Evolutionary conservation across 495 filamentous ascomycete genomes (phyloP).

Genomic region (Podospora comata): DNA sequence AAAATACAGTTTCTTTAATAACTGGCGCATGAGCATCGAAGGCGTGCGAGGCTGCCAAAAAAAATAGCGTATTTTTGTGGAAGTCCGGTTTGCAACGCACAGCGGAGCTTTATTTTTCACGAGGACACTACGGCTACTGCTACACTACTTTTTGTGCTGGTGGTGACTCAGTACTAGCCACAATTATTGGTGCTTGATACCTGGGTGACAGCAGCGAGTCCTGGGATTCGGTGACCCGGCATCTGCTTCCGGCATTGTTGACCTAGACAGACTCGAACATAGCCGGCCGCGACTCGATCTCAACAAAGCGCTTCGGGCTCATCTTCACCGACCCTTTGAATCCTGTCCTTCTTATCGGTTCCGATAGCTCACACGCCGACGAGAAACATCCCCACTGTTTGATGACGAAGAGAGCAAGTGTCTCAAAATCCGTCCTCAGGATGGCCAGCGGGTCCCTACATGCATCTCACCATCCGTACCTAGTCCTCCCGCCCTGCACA

Average conservation of each 20-base stretch:
- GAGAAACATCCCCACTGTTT: no score
- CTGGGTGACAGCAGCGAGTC: background rate
- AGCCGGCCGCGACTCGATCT: background rate
- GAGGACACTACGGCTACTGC: background rate
- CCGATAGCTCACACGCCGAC: background rate
- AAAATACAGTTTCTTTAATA: no score
- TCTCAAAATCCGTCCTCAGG: slow-evolving; percentile 1
- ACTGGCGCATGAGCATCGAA: no score
- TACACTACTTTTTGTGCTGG: background rate
- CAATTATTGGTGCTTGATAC: background rate
- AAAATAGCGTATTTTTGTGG: no score
- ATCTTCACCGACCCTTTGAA: slow-evolving; percentile 4
- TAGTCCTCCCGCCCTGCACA: background rate
- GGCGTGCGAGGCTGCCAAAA: no score
- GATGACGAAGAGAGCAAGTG: background rate
- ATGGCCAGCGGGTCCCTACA: slow-evolving; percentile 6
- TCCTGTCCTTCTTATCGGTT: background rate
- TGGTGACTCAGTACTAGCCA: background rate
- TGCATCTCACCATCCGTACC: slow-evolving; percentile 1
- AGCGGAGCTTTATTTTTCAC: background rate
- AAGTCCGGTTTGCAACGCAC: no score
- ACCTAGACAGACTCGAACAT: background rate
- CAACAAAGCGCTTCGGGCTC: background rate
- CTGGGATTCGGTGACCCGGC: background rate
- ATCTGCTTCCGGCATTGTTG: slow-evolving; percentile 12